Percentiles rank a stretch among this genome's conserved stretches.
Conservation (phyloP, 345 rosid species). For the Hypericum perforatum region DNA sequence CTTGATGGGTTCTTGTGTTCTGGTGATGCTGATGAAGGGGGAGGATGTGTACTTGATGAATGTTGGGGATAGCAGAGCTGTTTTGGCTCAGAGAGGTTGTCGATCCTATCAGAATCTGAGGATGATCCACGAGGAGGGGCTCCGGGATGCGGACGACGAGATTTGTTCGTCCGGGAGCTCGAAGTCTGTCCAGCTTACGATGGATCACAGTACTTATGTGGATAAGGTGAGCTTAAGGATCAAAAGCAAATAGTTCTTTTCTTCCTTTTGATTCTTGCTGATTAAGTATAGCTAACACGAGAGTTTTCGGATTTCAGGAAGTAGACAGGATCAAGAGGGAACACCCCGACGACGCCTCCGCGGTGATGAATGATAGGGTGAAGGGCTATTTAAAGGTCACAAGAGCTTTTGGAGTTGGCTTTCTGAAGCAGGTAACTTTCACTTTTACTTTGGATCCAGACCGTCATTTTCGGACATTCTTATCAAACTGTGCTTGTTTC, state of each 20-base stretch:
- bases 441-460: neutral
- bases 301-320: neutral
- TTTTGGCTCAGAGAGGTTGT: slow-evolving; percentile 1
- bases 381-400: slow-evolving; percentile 10
- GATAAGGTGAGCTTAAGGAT: neutral
- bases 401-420: slow-evolving; percentile 6
- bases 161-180: neutral
- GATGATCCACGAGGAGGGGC: slow-evolving; percentile 12
- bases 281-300: neutral
- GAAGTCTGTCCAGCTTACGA: slow-evolving; percentile 6
- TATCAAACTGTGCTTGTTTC: neutral
- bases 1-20: slow-evolving; percentile 7
- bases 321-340: slow-evolving; percentile 7
- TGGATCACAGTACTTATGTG: slow-evolving; percentile 8
- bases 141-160: slow-evolving; percentile 10
- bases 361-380: slow-evolving; percentile 8
- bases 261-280: neutral
- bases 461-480: neutral
- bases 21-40: slow-evolving; percentile 9
- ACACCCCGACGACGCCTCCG: slow-evolving; percentile 3
- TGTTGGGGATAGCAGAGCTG: slow-evolving; percentile 9
- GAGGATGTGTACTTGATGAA: slow-evolving; percentile 8
- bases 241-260: neutral
- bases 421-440: slow-evolving; percentile 8
- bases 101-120: neutral